A percentile compares a stretch with the other conserved stretches of the same genome.
These are phyloP conservation scores for Cenchrus fungigraminus DNA, from an alignment of 176 grass and related monocot genomes.

Conservation along the genomic window DNA sequence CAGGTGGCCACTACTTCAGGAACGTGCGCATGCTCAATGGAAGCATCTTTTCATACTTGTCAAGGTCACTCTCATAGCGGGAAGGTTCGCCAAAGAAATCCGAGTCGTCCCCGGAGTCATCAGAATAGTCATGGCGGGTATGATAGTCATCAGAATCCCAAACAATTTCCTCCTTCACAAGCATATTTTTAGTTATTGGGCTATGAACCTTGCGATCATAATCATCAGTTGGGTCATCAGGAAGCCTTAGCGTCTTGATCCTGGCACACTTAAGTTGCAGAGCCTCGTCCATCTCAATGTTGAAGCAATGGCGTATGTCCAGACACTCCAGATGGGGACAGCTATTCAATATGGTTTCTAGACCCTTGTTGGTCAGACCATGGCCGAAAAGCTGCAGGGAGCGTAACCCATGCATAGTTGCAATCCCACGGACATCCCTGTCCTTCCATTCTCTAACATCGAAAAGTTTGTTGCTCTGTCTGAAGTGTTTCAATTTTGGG, in stretches of 20 bases:
- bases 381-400: not conserved
- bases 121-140: not conserved
- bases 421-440: not conserved
- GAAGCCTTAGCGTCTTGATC: constrained; percentile 14
- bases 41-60: constrained; percentile 14
- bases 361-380: not conserved
- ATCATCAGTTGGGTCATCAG: not conserved
- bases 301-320: constrained; percentile 9
- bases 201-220: not conserved
- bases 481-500: constrained; percentile 19
- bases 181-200: not conserved
- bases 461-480: not conserved
- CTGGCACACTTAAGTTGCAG: constrained; percentile 2
- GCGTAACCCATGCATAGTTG: not conserved
- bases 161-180: no score
- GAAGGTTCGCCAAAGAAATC: not conserved
- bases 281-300: not conserved
- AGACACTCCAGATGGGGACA: not conserved
- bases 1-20: not conserved
- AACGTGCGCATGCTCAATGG: not conserved
- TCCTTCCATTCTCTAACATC: not conserved
- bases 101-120: not conserved
- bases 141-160: no score
- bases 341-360: not conserved
- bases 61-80: constrained; percentile 3